These are phyloP conservation scores for Cladosporium velox DNA, from an alignment of 2,329 filamentous ascomycete species.

Conservation along the genomic window DNA sequence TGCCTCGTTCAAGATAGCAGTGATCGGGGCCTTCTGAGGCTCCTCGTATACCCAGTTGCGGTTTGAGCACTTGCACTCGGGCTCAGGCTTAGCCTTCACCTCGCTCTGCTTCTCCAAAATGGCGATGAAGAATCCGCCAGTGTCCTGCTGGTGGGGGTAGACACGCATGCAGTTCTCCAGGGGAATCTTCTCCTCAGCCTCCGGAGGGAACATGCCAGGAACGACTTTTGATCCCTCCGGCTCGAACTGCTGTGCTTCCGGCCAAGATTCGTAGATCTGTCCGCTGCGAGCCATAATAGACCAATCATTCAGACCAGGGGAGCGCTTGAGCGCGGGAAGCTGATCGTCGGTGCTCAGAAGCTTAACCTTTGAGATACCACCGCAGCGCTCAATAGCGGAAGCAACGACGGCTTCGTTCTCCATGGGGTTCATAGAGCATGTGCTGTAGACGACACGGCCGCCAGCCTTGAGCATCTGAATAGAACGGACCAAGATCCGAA, in stretches of 20 bases:
- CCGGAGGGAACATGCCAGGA: conserved; percentile 81
- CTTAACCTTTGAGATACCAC: conserved; percentile 76
- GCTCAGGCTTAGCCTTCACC: conserved; percentile 75
- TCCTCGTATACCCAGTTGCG: conserved; percentile 35
- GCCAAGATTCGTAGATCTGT: conserved; percentile 77
- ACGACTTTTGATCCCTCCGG: conserved; percentile 67
- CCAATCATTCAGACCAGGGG: conserved; percentile 78
- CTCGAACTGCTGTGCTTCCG: conserved; percentile 61
- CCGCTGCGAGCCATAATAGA: conserved; percentile 86
- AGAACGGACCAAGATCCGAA: conserved; percentile 85
- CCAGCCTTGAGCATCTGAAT: conserved; percentile 96
- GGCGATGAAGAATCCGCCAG: conserved; percentile 95
- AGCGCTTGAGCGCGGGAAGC: conserved; percentile 74
- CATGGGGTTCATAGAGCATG: conserved; percentile 97
- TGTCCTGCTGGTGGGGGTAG: conserved; percentile 94
- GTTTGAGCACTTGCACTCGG: conserved; percentile 49
- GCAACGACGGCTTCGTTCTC: conserved; percentile 94
- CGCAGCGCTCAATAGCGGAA: conserved; percentile 85
- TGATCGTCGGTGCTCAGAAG: conserved; percentile 81
- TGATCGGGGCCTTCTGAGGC: conserved; percentile 30
- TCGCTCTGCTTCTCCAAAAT: conserved; percentile 90
- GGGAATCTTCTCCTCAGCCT: conserved; percentile 63
- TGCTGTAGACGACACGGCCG: conserved; percentile 94
- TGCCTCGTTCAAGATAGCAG: conserved; percentile 46
- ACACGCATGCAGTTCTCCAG: conserved; percentile 90